Percentiles rank a stretch among this genome's conserved stretches.
These are phyloP conservation scores for Pseudocercospora musae DNA, from an alignment of 2,329 filamentous ascomycete genomes.

Conservation along the genomic window DNA sequence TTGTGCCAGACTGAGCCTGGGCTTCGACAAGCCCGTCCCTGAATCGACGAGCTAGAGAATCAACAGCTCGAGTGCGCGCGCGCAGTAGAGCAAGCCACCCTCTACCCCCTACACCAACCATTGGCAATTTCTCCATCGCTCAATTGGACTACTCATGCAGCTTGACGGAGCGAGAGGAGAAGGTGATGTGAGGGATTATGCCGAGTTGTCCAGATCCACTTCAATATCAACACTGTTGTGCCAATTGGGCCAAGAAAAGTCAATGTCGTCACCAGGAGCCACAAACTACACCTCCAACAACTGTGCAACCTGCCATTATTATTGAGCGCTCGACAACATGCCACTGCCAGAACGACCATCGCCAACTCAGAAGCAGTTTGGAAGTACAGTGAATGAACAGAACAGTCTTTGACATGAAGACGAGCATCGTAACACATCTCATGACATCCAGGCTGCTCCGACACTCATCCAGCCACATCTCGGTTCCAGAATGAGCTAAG, in stretches of 20 bases:
- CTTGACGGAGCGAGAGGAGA: conserved; percentile 1
- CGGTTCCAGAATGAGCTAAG: conserved; percentile 9
- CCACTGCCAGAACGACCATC: background rate
- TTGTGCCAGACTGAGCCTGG: too few relatives aligned
- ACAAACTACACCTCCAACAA: background rate
- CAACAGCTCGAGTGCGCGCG: background rate
- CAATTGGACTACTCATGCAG: background rate
- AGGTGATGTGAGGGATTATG: background rate
- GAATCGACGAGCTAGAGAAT: background rate
- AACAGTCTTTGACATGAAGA: background rate
- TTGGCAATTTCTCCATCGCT: background rate
- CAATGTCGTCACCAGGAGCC: conserved; percentile 1
- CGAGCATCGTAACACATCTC: background rate
- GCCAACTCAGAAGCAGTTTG: background rate
- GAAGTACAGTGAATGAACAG: background rate
- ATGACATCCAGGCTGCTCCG: background rate
- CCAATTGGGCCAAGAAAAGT: conserved; percentile 3
- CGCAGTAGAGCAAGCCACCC: background rate
- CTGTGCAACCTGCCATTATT: background rate
- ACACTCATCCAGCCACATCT: conserved; percentile 1
- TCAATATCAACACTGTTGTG: background rate
- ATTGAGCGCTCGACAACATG: background rate
- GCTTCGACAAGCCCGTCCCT: background rate
- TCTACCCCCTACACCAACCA: background rate
- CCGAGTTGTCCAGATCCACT: background rate